A percentile compares a stretch with the other conserved stretches of the same genome.
phyloP scores from a whole-genome alignment of 106 monocot genomes.

The Xerophyta viscosa region DNA sequence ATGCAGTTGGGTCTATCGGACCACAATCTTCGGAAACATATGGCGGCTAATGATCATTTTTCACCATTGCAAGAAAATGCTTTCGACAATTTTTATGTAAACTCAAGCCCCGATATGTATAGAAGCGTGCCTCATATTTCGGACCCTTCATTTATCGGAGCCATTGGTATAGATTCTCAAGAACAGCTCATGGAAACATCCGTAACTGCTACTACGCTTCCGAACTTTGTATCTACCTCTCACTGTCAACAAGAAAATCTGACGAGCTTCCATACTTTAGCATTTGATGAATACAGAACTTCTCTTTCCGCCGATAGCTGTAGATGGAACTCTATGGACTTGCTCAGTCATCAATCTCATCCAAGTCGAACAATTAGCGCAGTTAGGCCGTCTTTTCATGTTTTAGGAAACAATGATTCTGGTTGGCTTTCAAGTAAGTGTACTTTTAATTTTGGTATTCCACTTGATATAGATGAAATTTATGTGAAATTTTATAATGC shows the following conservation, averaged over 20 bases:
- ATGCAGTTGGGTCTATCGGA: slow-evolving; percentile 9
- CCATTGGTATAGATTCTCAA: slow-evolving; percentile 10
- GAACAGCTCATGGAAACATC: slow-evolving; percentile 22
- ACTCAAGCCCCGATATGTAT: slow-evolving; percentile 4
- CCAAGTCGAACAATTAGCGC: slow-evolving; percentile 18
- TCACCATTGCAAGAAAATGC: slow-evolving; percentile 24
- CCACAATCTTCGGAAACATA: slow-evolving; percentile 11
- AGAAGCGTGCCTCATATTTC: slow-evolving; percentile 16
- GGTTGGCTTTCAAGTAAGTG: slow-evolving; percentile 25
- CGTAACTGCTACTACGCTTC: too few relatives aligned
- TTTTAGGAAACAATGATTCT: slow-evolving; percentile 27
- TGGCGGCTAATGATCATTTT: slow-evolving; percentile 12
- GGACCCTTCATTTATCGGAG: slow-evolving; percentile 7
- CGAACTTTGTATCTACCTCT: too few relatives aligned
- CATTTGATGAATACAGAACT: slow-evolving; percentile 12
- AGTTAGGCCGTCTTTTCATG: slow-evolving; percentile 51
- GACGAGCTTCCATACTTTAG: slow-evolving; percentile 1
- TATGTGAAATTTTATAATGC: too few relatives aligned
- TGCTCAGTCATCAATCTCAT: slow-evolving; percentile 11
- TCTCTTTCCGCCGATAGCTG: slow-evolving; percentile 23
- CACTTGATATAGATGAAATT: too few relatives aligned
- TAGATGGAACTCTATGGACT: slow-evolving; percentile 21
- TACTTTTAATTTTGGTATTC: slow-evolving; percentile 6
- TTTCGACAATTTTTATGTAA: slow-evolving; percentile 14
- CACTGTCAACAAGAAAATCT: too few relatives aligned